Base-by-base conservation (phyloP, 345 rosid genomes). In the Brassica carinata region DNA sequence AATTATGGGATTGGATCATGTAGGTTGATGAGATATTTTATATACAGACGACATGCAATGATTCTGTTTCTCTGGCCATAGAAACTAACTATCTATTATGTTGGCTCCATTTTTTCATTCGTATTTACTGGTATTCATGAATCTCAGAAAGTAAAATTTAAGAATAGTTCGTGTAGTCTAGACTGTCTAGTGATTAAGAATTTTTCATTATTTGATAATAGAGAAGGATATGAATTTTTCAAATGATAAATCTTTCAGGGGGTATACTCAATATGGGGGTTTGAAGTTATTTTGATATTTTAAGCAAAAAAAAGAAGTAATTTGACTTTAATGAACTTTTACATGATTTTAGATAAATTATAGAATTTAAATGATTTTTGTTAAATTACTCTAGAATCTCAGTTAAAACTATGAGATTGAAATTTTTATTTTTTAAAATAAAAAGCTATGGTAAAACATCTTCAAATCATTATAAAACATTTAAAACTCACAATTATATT, bases 1-100 rank as follows among this genome's bases (percentile, higher is more conserved):
- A 8, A 48, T 13, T 63, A 74, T 75, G 72, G 48, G 78, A 74
- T 31, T 65, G 64, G 64, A 59, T 23, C 64, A 23, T 59, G 31
- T 59, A 23, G 64, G 1, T 19, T 74, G 78, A 75, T 75, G 53
- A 23, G 64, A 65, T 75, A 31, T 45, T 51, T 18, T 73, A 27
- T 13, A 19, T 51, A 75, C 71, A 53, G 9, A 19, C 36, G 65
- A 75, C 78, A 75, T 34, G 38, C 66, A 67, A 75, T 66, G 72
- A 33, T 66, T 33, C 64, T 66, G 53, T 75, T 48, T 48, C 64
- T 48, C 17, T 59, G 31, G 61, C 7, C 59, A 73, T 40, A 40
- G 26, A 58, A 61, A 45, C 66, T 33, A 18, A 1, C 48, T 29
- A 29, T 29, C 63, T n/a, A 14, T 34, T 36, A 7, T 72, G 51